Evolutionary conservation across 495 filamentous ascomycete species (phyloP), one percentile per base, ranked within the genome.

Genomic region (Pyronema domesticum): DNA sequence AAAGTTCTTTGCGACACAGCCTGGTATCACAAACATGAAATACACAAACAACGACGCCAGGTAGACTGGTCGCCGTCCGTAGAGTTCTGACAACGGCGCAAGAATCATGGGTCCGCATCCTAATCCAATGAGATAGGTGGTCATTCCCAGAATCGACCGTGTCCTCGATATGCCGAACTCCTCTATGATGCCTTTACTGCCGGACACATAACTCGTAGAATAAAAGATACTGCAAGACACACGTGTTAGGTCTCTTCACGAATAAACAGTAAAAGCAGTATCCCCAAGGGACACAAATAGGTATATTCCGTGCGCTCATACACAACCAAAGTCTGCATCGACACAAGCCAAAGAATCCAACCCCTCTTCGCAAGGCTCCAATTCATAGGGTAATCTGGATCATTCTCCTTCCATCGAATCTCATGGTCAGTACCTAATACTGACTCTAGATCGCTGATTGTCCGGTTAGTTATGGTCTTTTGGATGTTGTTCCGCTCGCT

Each of bases 171-270:
- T 71, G 47, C 71, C 62, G 62, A 86, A 93, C 51, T 84, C 77
- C 14, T 73, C 65, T 68, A 79, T 77, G 64, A 94, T 74, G 0
- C 80, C 77, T 0, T 77, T 71, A 18, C 79, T 74, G 34, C 77
- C 80, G 0, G 81, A 77, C 13, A 85, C 84, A 67, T 89, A 94
- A 54, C 79, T 83, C 2, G 88, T 94, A 11, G 80, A 85, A 66
- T 89, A 91, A n/a, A 94, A 69, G 19, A 94, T 82, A 33, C 76
- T 77, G 53, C 7, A 30, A 11, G 15, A 42, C 39, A 42, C 39
- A 42, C 39, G 11, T 30, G 23, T 30, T 30, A 30, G 23, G 40
- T 34, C n/a, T n/a, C 1, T 30, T 30, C 23, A 30, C 5, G n/a
- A 30, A 30, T 1, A 30, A 30, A 30, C 23, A 30, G 23, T 30